Base-by-base conservation (phyloP, 495 filamentous ascomycete species). In the Annulohypoxylon moriforme region DNA sequence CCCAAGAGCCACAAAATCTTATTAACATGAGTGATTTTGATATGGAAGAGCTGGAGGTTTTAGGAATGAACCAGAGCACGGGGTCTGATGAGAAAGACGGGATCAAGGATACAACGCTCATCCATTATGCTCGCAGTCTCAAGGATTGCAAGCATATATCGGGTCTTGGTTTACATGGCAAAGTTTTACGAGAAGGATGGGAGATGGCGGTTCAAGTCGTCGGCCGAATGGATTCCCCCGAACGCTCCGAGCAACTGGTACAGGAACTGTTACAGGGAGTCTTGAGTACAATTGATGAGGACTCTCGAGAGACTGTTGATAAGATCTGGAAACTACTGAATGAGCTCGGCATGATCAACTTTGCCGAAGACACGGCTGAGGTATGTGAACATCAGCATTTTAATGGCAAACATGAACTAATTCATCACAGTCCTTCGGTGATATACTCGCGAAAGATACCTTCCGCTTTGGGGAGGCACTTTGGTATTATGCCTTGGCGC, bases 401-500 rank as follows among this genome's bases (percentile, higher is more conserved):
- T 25, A 13, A 60, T 50, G 65, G 44, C 64, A 69, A 58, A 74
- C 33, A 14, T 42, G 27, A 44, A 49, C 74, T 82, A 64, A 82
- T 55, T 24, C 52, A 36, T n/a, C 25, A 11, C 72, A 97, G 93
- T 88, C 88, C 56, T 97, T 91, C 75, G 94, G 92, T 53, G 91
- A 96, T 65, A 79, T 85, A 42, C 85, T 94, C 46, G 85, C 87
- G 2, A 81, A 88, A 29, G 86, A 85, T 5, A 88, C 91, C 3
- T 85, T 92, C 67, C 86, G 89, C 38, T 96, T 94, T 71, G 94
- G 94, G 49, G 85, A 91, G 42, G 91, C 93, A 6, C 86, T 98
- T 31, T 86, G 94, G 75, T 96, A 94, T 83, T 97, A 94, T 77
- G 89, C 94, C 42, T 89, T 94, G 10, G 91, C 93, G 0, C 92